Conservation (phyloP, 805 yeast genomes). For the Isabelozyma rhagii region DNA sequence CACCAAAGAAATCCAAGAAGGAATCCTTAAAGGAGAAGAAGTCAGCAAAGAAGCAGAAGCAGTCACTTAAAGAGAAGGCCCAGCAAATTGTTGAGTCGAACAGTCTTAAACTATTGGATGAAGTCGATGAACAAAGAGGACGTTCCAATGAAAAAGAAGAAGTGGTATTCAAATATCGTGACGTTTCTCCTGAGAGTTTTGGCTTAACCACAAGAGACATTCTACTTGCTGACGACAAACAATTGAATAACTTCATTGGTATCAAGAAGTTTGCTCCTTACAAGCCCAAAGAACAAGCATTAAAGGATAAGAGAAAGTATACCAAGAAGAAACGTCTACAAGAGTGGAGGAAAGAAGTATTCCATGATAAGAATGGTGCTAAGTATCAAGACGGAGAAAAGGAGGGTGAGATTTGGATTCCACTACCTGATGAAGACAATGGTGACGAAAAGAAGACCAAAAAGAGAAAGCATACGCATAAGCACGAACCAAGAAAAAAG, state of each 20-base stretch:
- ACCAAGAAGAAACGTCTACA: constrained; percentile 78
- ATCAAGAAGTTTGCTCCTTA: constrained; percentile 93
- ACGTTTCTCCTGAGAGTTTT: constrained; percentile 91
- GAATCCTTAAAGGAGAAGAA: constrained; percentile 57
- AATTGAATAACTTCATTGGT: constrained; percentile 80
- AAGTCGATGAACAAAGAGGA: constrained; percentile 66
- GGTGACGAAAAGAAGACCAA: not conserved
- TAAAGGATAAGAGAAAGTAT: constrained; percentile 79
- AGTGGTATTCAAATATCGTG: constrained; percentile 76
- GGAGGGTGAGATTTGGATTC: constrained; percentile 40
- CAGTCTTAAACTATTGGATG: constrained; percentile 61
- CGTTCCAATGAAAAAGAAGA: constrained; percentile 42
- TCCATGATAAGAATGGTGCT: constrained; percentile 57
- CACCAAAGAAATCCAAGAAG: constrained; percentile 45
- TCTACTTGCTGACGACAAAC: constrained; percentile 82
- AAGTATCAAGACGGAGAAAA: constrained; percentile 28
- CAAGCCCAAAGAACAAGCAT: constrained; percentile 66
- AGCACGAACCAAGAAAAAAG: not conserved
- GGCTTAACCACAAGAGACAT: constrained; percentile 87
- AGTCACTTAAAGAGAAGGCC: constrained; percentile 61
- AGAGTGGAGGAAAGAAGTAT: constrained; percentile 87
- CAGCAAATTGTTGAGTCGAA: constrained; percentile 77
- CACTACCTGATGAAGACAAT: constrained; percentile 5
- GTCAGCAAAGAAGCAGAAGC: constrained; percentile 59
- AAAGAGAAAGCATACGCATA: constrained; percentile 5